A percentile compares a stretch with the other conserved stretches of the same genome.
Evolutionary conservation across 2,329 filamentous ascomycete species (phyloP).

Genomic region (Tricladium varicosporioides): DNA sequence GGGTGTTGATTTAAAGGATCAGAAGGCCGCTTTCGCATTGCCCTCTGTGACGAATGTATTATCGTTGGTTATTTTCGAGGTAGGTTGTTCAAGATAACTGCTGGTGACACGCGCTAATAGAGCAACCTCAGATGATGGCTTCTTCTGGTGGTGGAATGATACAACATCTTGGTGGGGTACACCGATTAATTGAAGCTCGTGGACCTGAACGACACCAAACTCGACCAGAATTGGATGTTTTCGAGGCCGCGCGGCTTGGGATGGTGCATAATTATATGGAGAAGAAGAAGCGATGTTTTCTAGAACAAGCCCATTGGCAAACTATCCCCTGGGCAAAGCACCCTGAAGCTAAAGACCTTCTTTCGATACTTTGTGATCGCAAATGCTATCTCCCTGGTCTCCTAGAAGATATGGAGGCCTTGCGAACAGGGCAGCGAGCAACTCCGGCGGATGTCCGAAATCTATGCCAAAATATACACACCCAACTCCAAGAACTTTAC

Average conservation of each 20-base stretch:
- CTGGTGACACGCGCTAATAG: too few species aligned
- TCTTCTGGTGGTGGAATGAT: constrained; percentile 12
- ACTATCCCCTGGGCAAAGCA: constrained; percentile 17
- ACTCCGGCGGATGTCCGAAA: constrained; percentile 4
- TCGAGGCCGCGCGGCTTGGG: constrained; percentile 9
- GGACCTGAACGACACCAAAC: constrained; percentile 15
- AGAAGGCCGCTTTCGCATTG: constrained; percentile 1
- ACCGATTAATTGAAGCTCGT: constrained; percentile 12
- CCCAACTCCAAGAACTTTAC: constrained; percentile 7
- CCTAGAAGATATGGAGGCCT: constrained; percentile 16
- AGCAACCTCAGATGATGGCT: constrained; percentile 12
- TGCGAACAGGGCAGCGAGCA: constrained; percentile 2
- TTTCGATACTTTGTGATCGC: constrained; percentile 7
- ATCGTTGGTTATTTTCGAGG: constrained; percentile 16
- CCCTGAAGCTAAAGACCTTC: constrained; percentile 12
- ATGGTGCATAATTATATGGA: constrained; percentile 14
- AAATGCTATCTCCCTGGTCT: constrained; percentile 11
- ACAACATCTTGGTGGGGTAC: constrained; percentile 14
- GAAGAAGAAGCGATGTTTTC: constrained; percentile 13
- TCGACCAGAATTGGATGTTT: constrained; percentile 10
- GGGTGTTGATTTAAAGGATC: constrained; percentile 14
- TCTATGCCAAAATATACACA: constrained; percentile 2
- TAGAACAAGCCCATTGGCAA: constrained; percentile 11
- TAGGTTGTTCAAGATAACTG: not conserved
- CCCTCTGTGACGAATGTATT: constrained; percentile 15